Conservation (phyloP, 2,329 filamentous ascomycete genomes). For the Fusarium chuoi region DNA sequence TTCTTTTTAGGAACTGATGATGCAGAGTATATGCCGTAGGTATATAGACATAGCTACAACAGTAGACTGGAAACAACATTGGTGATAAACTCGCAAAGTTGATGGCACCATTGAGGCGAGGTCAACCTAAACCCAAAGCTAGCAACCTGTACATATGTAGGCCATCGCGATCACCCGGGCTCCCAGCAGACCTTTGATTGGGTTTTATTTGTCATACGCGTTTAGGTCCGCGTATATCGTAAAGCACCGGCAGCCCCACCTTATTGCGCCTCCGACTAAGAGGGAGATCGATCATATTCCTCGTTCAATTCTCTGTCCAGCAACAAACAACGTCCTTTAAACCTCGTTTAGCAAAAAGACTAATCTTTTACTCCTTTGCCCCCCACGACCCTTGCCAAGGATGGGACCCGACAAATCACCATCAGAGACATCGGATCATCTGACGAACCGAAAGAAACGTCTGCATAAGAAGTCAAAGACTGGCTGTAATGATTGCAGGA, state of each 20-base stretch:
- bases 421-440: not conserved
- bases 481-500: not conserved
- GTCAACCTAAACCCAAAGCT: not conserved
- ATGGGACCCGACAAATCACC: not conserved
- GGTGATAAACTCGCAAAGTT: not conserved
- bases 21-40: not conserved
- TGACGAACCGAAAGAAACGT: not conserved
- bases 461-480: not conserved
- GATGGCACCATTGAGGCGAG: not conserved
- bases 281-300: not conserved
- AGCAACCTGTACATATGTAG: not conserved
- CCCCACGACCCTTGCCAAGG: not conserved
- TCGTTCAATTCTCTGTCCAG: not conserved
- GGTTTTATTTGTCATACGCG: not conserved
- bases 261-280: not conserved
- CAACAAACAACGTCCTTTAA: not conserved
- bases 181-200: not conserved
- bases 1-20: not conserved
- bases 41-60: accelerated
- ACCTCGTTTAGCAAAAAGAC: not conserved
- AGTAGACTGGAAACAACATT: not conserved
- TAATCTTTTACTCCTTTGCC: not conserved
- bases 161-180: not conserved
- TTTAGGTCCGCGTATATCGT: not conserved
- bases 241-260: not conserved